phyloP scores from a whole-genome alignment of 139 green algal genomes.

The Zygnema circumcarinatum region DNA sequence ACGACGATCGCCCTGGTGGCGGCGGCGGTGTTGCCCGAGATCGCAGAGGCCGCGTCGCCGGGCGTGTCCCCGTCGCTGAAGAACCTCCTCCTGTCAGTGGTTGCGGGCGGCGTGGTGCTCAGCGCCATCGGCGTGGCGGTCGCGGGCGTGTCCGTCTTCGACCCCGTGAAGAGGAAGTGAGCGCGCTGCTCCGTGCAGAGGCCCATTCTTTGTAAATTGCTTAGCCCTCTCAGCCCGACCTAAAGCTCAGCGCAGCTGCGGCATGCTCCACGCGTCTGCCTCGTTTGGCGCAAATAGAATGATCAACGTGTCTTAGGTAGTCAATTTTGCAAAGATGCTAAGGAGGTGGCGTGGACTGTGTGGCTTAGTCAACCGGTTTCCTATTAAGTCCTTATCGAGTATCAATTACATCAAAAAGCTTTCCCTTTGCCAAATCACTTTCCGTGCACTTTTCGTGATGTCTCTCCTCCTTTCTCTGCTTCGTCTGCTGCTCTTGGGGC shows the following conservation, averaged over 20 bases:
- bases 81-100: slow-evolving; percentile 90
- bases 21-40: slow-evolving; percentile 41
- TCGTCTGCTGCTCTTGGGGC: too few species aligned
- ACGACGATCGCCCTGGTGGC: slow-evolving; percentile 19
- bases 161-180: slow-evolving; percentile 71
- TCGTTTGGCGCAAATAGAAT: neutral
- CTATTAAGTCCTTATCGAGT: too few species aligned
- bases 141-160: slow-evolving; percentile 84
- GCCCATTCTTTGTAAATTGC: neutral
- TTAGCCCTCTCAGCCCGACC: neutral
- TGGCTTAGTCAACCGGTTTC: too few species aligned
- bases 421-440: too few species aligned
- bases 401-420: too few species aligned
- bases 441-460: too few species aligned
- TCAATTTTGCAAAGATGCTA: neutral
- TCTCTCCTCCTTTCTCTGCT: too few species aligned
- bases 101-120: slow-evolving; percentile 86
- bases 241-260: neutral
- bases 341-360: too few species aligned
- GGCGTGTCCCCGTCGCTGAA: slow-evolving; percentile 87
- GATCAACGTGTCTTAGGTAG: neutral
- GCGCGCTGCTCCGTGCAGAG: neutral
- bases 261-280: neutral
- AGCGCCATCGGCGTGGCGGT: slow-evolving; percentile 81
- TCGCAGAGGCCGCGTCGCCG: slow-evolving; percentile 65